phyloP scores from a whole-genome alignment of 164 flowering plant species.

The Cinnamomum chago region DNA sequence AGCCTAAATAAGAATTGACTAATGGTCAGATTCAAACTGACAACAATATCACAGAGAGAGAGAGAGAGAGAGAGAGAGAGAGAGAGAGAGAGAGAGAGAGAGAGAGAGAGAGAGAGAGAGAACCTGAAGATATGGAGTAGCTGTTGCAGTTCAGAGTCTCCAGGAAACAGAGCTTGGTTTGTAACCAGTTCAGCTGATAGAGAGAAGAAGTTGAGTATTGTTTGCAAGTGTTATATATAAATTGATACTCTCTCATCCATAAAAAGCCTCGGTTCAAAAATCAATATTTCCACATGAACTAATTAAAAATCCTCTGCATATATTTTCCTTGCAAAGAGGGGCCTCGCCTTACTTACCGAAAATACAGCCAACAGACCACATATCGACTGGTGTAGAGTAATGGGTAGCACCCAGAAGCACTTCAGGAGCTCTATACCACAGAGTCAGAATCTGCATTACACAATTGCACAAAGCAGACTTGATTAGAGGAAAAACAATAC shows the following conservation, averaged over 20 bases:
- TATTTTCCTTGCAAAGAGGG: no score
- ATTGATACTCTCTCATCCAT: no score
- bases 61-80: no score
- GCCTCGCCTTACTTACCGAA: constrained; percentile 58
- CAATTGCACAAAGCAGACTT: neutral
- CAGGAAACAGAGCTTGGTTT: constrained; percentile 75
- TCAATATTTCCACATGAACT: no score
- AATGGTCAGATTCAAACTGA: neutral
- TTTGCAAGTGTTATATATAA: neutral
- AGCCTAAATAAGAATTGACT: constrained; percentile 35
- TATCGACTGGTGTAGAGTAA: constrained; percentile 66
- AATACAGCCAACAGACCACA: constrained; percentile 95
- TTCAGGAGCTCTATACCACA: constrained; percentile 39
- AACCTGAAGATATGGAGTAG: constrained; percentile 92
- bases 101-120: neutral
- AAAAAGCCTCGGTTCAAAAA: no score
- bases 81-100: no score
- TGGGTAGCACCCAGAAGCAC: constrained; percentile 39
- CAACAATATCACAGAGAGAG: neutral
- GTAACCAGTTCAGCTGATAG: constrained; percentile 78
- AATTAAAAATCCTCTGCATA: neutral
- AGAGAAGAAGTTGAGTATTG: neutral
- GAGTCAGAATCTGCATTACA: constrained; percentile 59
- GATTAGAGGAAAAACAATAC: neutral
- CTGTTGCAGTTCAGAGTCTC: constrained; percentile 92